Evolutionary conservation across 495 filamentous ascomycete species (phyloP).

Genomic region (Penicillium dipodomyicola): DNA sequence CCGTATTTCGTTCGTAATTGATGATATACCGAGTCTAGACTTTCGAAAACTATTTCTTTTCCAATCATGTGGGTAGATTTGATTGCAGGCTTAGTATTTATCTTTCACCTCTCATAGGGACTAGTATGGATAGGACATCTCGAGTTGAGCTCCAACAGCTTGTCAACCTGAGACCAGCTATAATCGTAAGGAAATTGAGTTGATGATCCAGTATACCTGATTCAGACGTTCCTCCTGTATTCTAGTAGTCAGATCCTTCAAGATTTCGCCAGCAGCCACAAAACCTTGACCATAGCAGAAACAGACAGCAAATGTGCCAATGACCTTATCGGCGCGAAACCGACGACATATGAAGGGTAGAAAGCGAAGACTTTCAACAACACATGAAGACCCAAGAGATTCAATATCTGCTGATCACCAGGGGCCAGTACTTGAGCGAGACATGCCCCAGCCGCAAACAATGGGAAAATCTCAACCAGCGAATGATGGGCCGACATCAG

Average conservation of each 20-base stretch:
- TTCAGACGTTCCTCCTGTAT: no score
- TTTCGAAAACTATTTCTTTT: no score
- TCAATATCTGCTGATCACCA: not conserved
- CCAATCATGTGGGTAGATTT: no score
- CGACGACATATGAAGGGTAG: not conserved
- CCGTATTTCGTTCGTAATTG: not conserved
- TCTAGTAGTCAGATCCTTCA: no score
- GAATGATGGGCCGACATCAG: constrained; percentile 1
- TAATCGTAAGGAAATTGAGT: no score
- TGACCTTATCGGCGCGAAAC: not conserved
- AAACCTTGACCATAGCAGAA: not conserved
- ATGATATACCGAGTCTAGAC: not conserved
- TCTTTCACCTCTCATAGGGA: no score
- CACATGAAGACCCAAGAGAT: constrained; percentile 1
- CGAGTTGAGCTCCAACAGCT: no score
- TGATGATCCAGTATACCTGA: no score
- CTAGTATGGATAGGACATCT: no score
- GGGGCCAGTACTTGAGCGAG: not conserved
- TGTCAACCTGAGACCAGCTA: no score
- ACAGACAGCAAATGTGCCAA: not conserved
- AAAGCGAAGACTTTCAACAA: not conserved
- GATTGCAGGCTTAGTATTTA: no score
- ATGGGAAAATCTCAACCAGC: not conserved
- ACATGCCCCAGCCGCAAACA: not conserved
- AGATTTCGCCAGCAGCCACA: not conserved